Evolutionary conservation across 1,284 basidiomycete species (phyloP), one percentile per base, ranked within the genome.

Genomic region (Pyrrhoderma lamaoense): DNA sequence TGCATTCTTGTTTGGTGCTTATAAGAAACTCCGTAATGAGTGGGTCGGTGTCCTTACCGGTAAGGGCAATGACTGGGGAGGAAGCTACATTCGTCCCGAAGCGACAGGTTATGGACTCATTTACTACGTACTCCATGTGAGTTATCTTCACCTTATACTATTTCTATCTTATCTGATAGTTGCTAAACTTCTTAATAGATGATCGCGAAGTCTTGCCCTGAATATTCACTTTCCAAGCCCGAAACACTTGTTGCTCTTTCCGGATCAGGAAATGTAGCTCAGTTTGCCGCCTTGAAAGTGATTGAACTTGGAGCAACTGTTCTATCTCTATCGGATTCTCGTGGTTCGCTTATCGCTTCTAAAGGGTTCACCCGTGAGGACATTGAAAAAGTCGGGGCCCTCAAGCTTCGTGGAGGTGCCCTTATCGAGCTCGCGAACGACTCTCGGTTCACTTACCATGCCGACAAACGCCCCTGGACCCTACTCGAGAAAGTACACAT

Each of bases 221-320:
- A 76, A 58, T 67, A 67, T 59, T 65, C 68, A 59, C 68, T 77
- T 52, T 59, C 61, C 60, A 70, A 71, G 45, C 62, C 67, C 34
- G 59, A 66, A 40, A 77, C 76, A 11, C 68, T 73, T 49, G 84
- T 89, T 57, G 77, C 83, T 59, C 79, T 90, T 68, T 87, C 85
- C 23, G 86, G 82, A 57, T 76, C 80, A 22, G 84, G 84, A 25
- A 85, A 87, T 66, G 85, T 87, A 56, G 78, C 83, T 38, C 84
- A 87, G 65, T 90, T 75, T 71, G 87, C 86, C 47, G 87, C 87
- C 2, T 74, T 88, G 65, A 89, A 89, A 69, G 78, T 86, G 55
- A 77, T 90, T 65, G 84, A 87, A 67, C 81, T 89, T 61, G 87
- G 86, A 52, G 86, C 77, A 52, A 79, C 71, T 53, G 85, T 89